Evolutionary conservation across 257 asterid genomes (phyloP).

Genomic region (Oldenlandia corymbosa): DNA sequence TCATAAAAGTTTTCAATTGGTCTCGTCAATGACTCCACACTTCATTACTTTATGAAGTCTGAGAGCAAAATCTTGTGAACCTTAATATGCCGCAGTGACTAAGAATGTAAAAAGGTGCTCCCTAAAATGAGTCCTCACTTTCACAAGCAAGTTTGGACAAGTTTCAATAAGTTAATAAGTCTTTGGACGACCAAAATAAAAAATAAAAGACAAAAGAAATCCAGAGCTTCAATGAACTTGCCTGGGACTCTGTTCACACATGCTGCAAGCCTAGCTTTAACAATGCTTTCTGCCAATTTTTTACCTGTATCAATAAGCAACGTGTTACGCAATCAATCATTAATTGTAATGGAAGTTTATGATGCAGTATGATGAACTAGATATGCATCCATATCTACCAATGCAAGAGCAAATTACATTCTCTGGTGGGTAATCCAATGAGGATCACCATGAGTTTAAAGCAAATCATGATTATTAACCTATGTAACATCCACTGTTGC

Average conservation of each 20-base stretch:
- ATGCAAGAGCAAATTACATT: not conserved
- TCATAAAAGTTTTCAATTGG: not conserved
- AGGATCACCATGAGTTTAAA: no score
- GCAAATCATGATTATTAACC: not conserved
- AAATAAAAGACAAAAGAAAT: not conserved
- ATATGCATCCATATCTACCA: not conserved
- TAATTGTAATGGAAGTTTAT: not conserved
- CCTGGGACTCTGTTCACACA: constrained; percentile 94
- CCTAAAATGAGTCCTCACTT: not conserved
- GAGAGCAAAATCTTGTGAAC: not conserved
- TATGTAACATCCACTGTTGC: no score
- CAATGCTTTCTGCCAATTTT: constrained; percentile 85
- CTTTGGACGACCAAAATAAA: not conserved
- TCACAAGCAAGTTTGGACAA: not conserved
- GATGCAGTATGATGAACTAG: not conserved
- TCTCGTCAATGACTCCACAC: not conserved
- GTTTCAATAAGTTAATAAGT: not conserved
- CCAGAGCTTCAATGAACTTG: constrained; percentile 17
- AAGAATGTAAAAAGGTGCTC: not conserved
- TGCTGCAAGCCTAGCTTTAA: constrained; percentile 88
- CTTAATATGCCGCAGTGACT: not conserved
- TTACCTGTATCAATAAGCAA: constrained; percentile 46
- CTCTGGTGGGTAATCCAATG: not conserved
- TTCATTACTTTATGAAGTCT: not conserved
- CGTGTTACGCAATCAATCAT: not conserved